Evolutionary conservation across 805 yeast genomes (phyloP).

Genomic region (Starmerella lactis-condensi): DNA sequence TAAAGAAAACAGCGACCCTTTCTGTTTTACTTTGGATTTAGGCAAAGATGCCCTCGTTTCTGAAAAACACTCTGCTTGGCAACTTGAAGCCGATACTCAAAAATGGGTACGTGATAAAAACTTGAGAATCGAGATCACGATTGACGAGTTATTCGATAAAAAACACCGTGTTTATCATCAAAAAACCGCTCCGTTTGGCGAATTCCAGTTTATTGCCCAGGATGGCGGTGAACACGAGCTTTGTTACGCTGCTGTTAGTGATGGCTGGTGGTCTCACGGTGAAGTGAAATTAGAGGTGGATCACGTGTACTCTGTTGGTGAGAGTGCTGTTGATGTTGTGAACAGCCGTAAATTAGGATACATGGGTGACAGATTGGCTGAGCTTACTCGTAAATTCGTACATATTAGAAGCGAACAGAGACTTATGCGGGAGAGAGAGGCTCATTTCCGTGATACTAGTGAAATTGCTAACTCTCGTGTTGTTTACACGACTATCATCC

Average conservation of each 20-base stretch:
- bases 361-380: constrained; percentile 38
- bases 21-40: constrained; percentile 72
- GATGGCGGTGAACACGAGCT: constrained; percentile 74
- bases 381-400: constrained; percentile 37
- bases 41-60: constrained; percentile 62
- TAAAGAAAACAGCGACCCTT: constrained; percentile 46
- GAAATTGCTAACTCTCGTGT: constrained; percentile 60
- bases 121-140: constrained; percentile 46
- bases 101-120: constrained; percentile 34
- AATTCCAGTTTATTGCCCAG: constrained; percentile 62
- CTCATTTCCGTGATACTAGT: constrained; percentile 54
- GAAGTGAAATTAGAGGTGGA: constrained; percentile 57
- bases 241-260: constrained; percentile 44
- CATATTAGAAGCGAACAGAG: constrained; percentile 49
- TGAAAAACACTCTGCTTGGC: constrained; percentile 52
- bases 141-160: constrained; percentile 68
- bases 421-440: constrained; percentile 47
- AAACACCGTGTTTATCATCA: constrained; percentile 62
- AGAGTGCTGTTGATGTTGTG: constrained; percentile 41
- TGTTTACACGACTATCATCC: constrained; percentile 55
- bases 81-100: constrained; percentile 32
- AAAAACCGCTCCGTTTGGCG: constrained; percentile 39
- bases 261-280: constrained; percentile 45
- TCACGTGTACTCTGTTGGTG: constrained; percentile 45
- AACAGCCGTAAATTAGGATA: constrained; percentile 35